A percentile compares a stretch with the other conserved stretches of the same genome.
Evolutionary conservation across 1,284 basidiomycete genomes (phyloP).

Genomic region (Malassezia sp.): DNA sequence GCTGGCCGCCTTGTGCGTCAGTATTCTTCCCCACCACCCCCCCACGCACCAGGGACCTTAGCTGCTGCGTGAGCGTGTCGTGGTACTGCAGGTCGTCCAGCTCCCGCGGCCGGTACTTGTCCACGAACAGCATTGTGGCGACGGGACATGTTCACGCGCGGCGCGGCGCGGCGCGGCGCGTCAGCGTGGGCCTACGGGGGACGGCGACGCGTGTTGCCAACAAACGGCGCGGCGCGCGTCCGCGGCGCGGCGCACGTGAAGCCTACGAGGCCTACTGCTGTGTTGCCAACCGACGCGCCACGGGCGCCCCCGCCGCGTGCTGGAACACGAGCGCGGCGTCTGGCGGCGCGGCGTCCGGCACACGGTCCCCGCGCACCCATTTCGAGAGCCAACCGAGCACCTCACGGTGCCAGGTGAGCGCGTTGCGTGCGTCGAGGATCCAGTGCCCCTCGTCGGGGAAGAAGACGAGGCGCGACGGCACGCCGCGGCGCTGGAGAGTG

Average conservation of each 20-base stretch:
- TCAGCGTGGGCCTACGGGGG: neutral
- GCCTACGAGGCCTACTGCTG: too few relatives aligned
- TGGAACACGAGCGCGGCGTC: neutral
- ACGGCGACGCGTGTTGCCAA: neutral
- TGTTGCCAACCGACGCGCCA: too few relatives aligned
- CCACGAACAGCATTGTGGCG: conserved; percentile 43
- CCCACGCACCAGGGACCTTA: conserved; percentile 62
- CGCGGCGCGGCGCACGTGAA: too few relatives aligned
- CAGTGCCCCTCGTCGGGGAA: conserved; percentile 33
- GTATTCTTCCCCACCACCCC: too few relatives aligned
- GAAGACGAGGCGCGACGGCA: conserved; percentile 26
- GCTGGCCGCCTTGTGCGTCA: conserved; percentile 23
- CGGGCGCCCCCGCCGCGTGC: too few relatives aligned
- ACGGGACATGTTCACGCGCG: neutral
- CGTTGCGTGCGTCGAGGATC: conserved; percentile 24
- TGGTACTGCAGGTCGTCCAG: conserved; percentile 86
- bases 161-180: neutral
- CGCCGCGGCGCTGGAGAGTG: conserved; percentile 25
- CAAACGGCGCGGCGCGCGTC: neutral
- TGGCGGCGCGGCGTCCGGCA: neutral
- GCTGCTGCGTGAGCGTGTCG: conserved; percentile 62
- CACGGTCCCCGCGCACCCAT: conserved; percentile 9
- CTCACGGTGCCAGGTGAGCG: conserved; percentile 29
- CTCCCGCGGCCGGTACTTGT: conserved; percentile 70
- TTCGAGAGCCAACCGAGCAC: conserved; percentile 29